Conservation (phyloP, 176 grass and related monocot species). For the Bromus sterilis region DNA sequence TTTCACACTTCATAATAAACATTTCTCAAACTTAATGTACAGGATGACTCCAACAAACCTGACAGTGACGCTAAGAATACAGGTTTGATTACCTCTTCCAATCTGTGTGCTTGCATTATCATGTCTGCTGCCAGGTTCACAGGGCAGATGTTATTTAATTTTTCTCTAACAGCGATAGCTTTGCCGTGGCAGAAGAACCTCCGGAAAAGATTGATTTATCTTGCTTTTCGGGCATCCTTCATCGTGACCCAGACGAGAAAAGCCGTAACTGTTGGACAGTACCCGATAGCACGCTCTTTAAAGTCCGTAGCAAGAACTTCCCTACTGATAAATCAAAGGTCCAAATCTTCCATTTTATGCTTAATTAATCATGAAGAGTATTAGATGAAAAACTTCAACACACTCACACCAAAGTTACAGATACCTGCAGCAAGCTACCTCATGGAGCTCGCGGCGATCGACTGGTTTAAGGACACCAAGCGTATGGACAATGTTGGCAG, state of each 20-base stretch:
- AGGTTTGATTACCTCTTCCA: slow-evolving; percentile 32
- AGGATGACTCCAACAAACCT: slow-evolving; percentile 40
- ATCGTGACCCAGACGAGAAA: slow-evolving; percentile 54
- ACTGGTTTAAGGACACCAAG: slow-evolving; percentile 83
- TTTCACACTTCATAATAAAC: slow-evolving; percentile 9
- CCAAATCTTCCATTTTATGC: slow-evolving; percentile 1
- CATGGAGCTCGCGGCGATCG: slow-evolving; percentile 79
- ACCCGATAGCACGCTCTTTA: slow-evolving; percentile 80
- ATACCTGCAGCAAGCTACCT: slow-evolving; percentile 73
- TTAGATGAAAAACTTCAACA: not conserved
- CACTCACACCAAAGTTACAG: slow-evolving; percentile 22
- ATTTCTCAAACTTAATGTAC: slow-evolving; percentile 27
- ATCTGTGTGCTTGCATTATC: not conserved
- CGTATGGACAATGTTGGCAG: slow-evolving; percentile 86
- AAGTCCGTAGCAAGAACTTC: slow-evolving; percentile 89
- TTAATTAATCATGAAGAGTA: not conserved
- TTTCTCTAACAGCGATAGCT: not conserved
- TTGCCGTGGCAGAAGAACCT: slow-evolving; percentile 43
- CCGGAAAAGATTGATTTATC: slow-evolving; percentile 63
- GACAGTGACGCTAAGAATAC: slow-evolving; percentile 45
- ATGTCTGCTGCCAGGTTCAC: not conserved
- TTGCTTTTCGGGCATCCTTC: slow-evolving; percentile 65
- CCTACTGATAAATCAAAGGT: slow-evolving; percentile 93
- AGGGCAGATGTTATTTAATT: not conserved
- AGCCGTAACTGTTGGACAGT: slow-evolving; percentile 78